Percentiles rank a stretch among this genome's conserved stretches.
phyloP scores from a whole-genome alignment of 73 alveolate species.

The Tetrahymena thermophila region DNA sequence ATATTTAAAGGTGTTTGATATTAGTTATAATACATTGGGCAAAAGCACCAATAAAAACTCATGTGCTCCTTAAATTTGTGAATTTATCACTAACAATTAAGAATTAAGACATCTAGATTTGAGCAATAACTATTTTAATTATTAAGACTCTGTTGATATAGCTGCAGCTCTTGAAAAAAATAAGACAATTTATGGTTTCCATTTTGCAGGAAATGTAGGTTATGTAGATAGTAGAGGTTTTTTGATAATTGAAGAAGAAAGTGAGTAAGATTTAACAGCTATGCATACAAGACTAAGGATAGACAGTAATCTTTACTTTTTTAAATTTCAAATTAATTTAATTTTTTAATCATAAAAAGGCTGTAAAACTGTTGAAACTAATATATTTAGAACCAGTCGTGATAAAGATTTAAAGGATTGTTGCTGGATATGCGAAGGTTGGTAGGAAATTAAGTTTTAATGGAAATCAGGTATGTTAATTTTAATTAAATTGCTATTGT shows the following conservation, averaged over 20 bases:
- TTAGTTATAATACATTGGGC: slow-evolving; percentile 41
- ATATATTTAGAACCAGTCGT: slow-evolving; percentile 6
- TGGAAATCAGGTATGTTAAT: slow-evolving; percentile 51
- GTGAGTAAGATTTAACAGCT: slow-evolving; percentile 9
- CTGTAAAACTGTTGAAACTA: slow-evolving; percentile 3
- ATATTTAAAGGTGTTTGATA: slow-evolving; percentile 34
- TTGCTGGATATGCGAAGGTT: slow-evolving; percentile 88
- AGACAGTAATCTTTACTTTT: neutral
- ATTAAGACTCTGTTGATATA: slow-evolving; percentile 27
- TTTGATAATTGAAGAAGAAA: slow-evolving; percentile 12
- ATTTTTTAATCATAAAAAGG: neutral
- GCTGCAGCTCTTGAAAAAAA: slow-evolving; percentile 44
- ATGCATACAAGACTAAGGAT: slow-evolving; percentile 15
- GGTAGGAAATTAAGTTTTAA: slow-evolving; percentile 53
- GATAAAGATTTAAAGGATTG: slow-evolving; percentile 23
- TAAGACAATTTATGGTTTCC: slow-evolving; percentile 49
- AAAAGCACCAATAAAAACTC: neutral
- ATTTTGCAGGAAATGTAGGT: slow-evolving; percentile 51
- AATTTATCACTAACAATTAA: slow-evolving; percentile 11
- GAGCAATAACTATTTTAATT: slow-evolving; percentile 17
- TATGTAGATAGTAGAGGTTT: slow-evolving; percentile 52
- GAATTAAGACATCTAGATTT: slow-evolving; percentile 45
- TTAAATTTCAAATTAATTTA: neutral
- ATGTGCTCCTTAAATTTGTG: slow-evolving; percentile 14
- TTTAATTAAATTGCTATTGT: neutral